These are phyloP conservation scores for Leccinum subgranulosum DNA, from an alignment of 768 basidiomycete species.

Conservation along the genomic window DNA sequence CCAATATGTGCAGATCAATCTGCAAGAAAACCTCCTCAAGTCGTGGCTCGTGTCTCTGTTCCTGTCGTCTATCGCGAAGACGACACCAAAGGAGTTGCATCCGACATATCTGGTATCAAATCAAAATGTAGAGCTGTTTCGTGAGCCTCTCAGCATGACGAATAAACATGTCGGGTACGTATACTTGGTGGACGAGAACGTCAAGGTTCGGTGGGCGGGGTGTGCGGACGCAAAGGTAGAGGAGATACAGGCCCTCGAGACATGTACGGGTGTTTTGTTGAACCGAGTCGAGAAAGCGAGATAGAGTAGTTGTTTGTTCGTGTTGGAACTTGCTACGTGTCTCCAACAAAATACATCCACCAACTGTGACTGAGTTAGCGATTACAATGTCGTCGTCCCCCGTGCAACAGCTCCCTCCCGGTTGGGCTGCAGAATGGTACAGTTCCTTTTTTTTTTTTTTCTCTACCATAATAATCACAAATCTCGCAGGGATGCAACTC, in stretches of 20 bases:
- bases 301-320: slow-evolving; percentile 19
- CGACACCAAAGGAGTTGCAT: slow-evolving; percentile 62
- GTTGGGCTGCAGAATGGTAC: slow-evolving; percentile 93
- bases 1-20: slow-evolving; percentile 82
- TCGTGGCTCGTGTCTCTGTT: slow-evolving; percentile 86
- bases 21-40: slow-evolving; percentile 93
- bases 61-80: slow-evolving; percentile 64
- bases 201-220: slow-evolving; percentile 89
- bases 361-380: neutral
- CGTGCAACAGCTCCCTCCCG: slow-evolving; percentile 76
- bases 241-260: slow-evolving; percentile 67
- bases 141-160: slow-evolving; percentile 80
- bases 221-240: slow-evolving; percentile 79
- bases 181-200: slow-evolving; percentile 82
- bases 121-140: slow-evolving; percentile 83
- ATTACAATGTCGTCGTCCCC: slow-evolving; percentile 43
- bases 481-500: slow-evolving; percentile 64
- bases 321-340: slow-evolving; percentile 25
- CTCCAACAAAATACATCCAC: slow-evolving; percentile 13
- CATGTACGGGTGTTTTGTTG: slow-evolving; percentile 66
- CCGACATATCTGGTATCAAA: slow-evolving; percentile 74
- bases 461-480: neutral
- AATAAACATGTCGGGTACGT: slow-evolving; percentile 93
- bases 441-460: slow-evolving; percentile 12
- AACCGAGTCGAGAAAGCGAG: slow-evolving; percentile 48